Conservation (phyloP, 2,329 filamentous ascomycete genomes). For the Albifimbria verrucaria region DNA sequence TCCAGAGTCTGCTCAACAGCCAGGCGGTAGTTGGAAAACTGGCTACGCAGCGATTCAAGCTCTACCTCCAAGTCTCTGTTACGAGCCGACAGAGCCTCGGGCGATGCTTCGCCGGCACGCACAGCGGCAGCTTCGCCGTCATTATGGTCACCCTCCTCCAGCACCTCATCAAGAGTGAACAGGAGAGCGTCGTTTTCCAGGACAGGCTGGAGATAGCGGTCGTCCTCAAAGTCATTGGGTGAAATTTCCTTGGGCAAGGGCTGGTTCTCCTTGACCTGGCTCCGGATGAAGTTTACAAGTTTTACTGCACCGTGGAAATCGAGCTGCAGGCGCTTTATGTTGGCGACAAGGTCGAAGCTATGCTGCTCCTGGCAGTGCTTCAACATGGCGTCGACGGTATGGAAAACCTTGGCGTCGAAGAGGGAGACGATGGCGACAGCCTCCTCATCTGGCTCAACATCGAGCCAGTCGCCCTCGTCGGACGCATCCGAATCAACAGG, state of each 20-base stretch:
- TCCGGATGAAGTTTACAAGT: conserved; percentile 67
- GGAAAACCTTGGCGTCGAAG: conserved; percentile 64
- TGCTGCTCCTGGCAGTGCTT: conserved; percentile 64
- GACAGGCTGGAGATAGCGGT: conserved; percentile 78
- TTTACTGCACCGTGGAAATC: conserved; percentile 74
- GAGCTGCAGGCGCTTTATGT: conserved; percentile 54
- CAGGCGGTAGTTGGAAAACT: conserved; percentile 63
- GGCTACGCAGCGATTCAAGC: conserved; percentile 53
- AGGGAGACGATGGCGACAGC: conserved; percentile 62
- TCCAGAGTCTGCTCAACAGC: conserved; percentile 66
- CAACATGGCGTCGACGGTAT: conserved; percentile 63
- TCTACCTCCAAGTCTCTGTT: conserved; percentile 59
- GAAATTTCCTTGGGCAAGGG: conserved; percentile 57
- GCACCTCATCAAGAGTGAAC: conserved; percentile 75
- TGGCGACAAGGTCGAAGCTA: conserved; percentile 62
- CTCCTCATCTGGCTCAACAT: conserved; percentile 61
- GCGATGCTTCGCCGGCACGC: conserved; percentile 11
- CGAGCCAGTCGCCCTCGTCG: conserved; percentile 49
- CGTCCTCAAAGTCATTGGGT: conserved; percentile 64
- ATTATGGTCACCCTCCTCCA: conserved; percentile 41
- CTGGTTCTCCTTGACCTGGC: conserved; percentile 39
- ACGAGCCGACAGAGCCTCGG: conserved; percentile 41
- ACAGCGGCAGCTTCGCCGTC: conserved; percentile 38
- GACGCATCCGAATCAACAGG: conserved; percentile 23
- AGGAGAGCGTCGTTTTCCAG: conserved; percentile 87